Evolutionary conservation across 257 asterid species (phyloP), one percentile per base, ranked within the genome.

Genomic region (Perilla frutescens): DNA sequence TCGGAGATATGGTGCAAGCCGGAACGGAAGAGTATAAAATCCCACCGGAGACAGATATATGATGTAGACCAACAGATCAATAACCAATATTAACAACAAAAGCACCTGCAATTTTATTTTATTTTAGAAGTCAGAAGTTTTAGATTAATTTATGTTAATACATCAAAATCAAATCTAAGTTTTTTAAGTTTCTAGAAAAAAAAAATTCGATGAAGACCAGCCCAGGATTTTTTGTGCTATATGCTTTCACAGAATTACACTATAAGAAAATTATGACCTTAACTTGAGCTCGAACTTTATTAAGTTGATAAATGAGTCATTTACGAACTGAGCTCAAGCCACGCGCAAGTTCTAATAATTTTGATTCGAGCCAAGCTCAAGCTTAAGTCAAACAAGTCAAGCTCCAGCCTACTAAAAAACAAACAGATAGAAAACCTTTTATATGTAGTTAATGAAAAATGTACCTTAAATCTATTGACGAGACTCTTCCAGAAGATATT

Each of bases 1-100:
- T 62, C 99, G 86, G 47, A 92, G 61, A 77, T 95, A 95, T 56
- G 98, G 97, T 32, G 98, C 96, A 81, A 87, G 78, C 62, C 99
- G 87, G 79, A 95, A 79, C 37, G 99, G 98, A 71, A 93, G 98
- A 77, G 74, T 69, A 83, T 73, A 81, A 66, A 88, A 51, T 70
- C 79, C 90, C 68, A 81, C 88, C 1, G 96, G 96, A 70, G 96
- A 90, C 66, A 90, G 83, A 80, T 73, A 91, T 55, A 87, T 56
- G 77, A 64, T 83, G 72, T 81, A 87, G 80, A 87, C 85, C 70
- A 79, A 40, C 55, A 92, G 60, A 84, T 95, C 99, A 45, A 85
- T 84, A 61, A 88, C 72, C 93, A 92, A 67, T 60, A 92, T 34
- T 61, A 86, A 44, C 86, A 92, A 60, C 75, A 92, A 72, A 79